These are phyloP conservation scores for Zasmidium angulare DNA, from an alignment of 2,329 filamentous ascomycete species.

Conservation along the genomic window DNA sequence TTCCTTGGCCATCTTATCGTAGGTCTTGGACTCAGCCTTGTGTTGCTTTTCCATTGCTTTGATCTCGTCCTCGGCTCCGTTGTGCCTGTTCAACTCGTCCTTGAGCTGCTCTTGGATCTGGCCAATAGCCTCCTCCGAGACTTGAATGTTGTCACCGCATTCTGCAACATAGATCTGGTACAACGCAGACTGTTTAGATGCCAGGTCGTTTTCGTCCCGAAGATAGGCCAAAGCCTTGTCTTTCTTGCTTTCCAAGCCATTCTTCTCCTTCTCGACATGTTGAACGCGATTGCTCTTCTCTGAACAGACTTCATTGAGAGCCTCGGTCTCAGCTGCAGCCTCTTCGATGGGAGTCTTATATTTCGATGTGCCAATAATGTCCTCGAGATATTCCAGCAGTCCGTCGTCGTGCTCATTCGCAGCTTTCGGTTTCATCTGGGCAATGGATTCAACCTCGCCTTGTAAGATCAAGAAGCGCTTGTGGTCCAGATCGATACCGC, in stretches of 20 bases:
- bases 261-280: conserved; percentile 97
- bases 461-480: conserved; percentile 97
- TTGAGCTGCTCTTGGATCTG: conserved; percentile 87
- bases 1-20: conserved; percentile 77
- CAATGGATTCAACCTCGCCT: conserved; percentile 97
- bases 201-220: conserved; percentile 88
- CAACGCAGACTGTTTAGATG: conserved; percentile 82
- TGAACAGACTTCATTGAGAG: conserved; percentile 87
- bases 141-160: conserved; percentile 81
- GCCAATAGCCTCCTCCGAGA: conserved; percentile 85
- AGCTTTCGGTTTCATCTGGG: conserved; percentile 98
- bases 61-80: conserved; percentile 85
- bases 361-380: conserved; percentile 98
- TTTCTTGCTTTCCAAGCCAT: conserved; percentile 91
- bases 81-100: conserved; percentile 84
- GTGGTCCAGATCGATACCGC: conserved; percentile 93
- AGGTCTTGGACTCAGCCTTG: conserved; percentile 78
- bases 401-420: conserved; percentile 94
- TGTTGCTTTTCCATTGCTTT: conserved; percentile 85
- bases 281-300: conserved; percentile 96
- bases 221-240: conserved; percentile 88
- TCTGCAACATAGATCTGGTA: conserved; percentile 91
- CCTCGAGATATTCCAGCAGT: conserved; percentile 91
- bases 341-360: conserved; percentile 98
- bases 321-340: conserved; percentile 83